phyloP scores from a whole-genome alignment of 345 rosid species.

The Eucalyptus dawsonii region DNA sequence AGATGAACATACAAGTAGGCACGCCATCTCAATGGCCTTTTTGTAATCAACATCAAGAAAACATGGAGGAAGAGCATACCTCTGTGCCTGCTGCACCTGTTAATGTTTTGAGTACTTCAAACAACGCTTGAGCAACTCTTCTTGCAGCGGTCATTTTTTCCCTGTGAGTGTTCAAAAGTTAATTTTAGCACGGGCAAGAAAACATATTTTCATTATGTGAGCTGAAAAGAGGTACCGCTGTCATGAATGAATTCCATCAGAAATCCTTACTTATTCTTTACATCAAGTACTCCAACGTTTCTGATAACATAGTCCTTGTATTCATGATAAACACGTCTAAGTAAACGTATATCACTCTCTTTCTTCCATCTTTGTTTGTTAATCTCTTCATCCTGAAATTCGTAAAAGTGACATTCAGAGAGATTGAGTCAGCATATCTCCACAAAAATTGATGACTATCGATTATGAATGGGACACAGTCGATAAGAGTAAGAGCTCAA shows the following conservation, averaged over 20 bases:
- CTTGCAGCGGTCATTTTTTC: slow-evolving; percentile 50
- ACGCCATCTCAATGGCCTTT: background rate
- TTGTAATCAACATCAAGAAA: background rate
- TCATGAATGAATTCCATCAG: background rate
- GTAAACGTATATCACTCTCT: slow-evolving; percentile 57
- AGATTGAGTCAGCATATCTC: background rate
- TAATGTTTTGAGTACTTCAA: slow-evolving; percentile 59
- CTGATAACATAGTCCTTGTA: slow-evolving; percentile 43
- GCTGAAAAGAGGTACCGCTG: background rate
- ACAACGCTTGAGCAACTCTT: slow-evolving; percentile 58
- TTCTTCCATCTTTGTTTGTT: slow-evolving; percentile 32
- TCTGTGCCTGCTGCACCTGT: slow-evolving; percentile 47
- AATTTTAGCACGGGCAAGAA: background rate
- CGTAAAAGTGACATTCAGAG: background rate
- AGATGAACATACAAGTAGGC: background rate
- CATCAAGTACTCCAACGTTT: slow-evolving; percentile 33
- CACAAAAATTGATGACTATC: background rate
- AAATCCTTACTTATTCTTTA: slow-evolving; percentile 30
- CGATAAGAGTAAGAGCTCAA: background rate
- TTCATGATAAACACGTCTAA: slow-evolving; percentile 60
- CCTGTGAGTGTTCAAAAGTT: slow-evolving; percentile 16
- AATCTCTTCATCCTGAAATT: slow-evolving; percentile 54
- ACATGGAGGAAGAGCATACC: slow-evolving; percentile 11
- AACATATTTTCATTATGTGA: background rate
- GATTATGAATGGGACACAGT: background rate